Evolutionary conservation across 495 filamentous ascomycete genomes (phyloP), one percentile per base, ranked within the genome.

Genomic region (Daldinia childiae): DNA sequence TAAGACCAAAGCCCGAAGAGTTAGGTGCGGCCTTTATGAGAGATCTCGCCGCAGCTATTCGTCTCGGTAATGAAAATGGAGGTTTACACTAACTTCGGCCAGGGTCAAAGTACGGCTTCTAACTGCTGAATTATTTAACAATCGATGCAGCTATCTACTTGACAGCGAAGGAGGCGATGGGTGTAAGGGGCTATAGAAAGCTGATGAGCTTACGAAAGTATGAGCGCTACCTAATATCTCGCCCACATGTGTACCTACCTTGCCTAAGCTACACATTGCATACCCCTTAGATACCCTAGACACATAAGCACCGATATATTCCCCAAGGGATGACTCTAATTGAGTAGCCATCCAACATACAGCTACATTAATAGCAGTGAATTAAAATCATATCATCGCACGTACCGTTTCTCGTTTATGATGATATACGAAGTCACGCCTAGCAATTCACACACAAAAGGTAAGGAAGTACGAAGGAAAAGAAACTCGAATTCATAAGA

Each of bases 31-130:
- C 39, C 19, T 72, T 72, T 62, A 68, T 72, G 69, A 64, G 64
- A 63, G 64, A 72, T 41, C 64, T 72, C 30, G 60, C 69, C 30
- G 64, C 69, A 0, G 69, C 69, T 41, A 64, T 71, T 21, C 27
- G 64, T 17, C 60, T 32, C 43, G 17, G 19, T 0, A 11, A 26
- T 9, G 52, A 38, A 6, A 55, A 59, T 2, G 32, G 30, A 11
- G 15, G 26, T 15, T 27, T 6, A 15, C n/a, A 12, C 24, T 61
- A 34, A 60, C 30, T 15, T 9, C 9, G 17, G 6, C 4, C 8
- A 17, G 0, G 30, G 26, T 19, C 2, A 1, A 7, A 36, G 11
- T 36, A 21, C 11, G 6, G 24, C 24, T 52, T 52, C 50, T 29
- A 14, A 7, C 6, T 29, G 5, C 3, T n/a, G 3, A 6, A 3